Evolutionary conservation across 2,329 filamentous ascomycete genomes (phyloP).

Genomic region (Pyrenophora tritici-repentis): DNA sequence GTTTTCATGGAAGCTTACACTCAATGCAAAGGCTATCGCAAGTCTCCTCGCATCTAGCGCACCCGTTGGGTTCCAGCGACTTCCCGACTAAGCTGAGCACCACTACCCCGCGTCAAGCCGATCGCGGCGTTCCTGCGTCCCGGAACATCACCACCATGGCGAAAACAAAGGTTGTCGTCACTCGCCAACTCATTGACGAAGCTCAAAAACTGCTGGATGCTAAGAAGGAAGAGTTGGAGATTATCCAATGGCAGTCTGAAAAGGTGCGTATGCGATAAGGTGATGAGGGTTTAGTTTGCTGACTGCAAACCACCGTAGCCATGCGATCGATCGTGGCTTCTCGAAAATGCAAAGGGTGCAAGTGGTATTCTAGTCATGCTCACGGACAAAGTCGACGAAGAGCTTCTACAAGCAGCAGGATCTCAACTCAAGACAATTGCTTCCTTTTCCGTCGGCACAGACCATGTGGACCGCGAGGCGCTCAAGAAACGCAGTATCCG

Average conservation of each 20-base stretch:
- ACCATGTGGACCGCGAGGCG: constrained; percentile 33
- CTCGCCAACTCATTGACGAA: constrained; percentile 30
- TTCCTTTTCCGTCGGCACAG: constrained; percentile 41
- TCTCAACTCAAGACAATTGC: constrained; percentile 32
- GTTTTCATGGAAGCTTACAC: neutral
- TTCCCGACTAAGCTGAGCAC: neutral
- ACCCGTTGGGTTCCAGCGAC: neutral
- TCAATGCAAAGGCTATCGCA: constrained; percentile 17
- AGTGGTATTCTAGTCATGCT: constrained; percentile 37
- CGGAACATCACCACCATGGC: constrained; percentile 23
- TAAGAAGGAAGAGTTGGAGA: constrained; percentile 23
- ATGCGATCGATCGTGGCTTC: constrained; percentile 36
- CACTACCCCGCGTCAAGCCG: constrained; percentile 25
- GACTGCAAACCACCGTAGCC: constrained; percentile 19
- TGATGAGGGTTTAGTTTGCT: constrained; percentile 4
- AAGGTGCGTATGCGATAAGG: constrained; percentile 16
- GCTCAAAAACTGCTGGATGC: constrained; percentile 30
- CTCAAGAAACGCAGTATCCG: constrained; percentile 35
- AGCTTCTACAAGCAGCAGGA: constrained; percentile 31
- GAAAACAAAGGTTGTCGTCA: constrained; percentile 36
- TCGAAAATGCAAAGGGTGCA: constrained; percentile 31
- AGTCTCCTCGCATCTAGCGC: constrained; percentile 15
- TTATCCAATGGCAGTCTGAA: constrained; percentile 38
- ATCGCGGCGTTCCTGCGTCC: constrained; percentile 16
- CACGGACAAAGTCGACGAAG: constrained; percentile 33